These are phyloP conservation scores for Chytriomyces sp. DNA, from an alignment of 192 early-diverging fungal species.

Conservation along the genomic window DNA sequence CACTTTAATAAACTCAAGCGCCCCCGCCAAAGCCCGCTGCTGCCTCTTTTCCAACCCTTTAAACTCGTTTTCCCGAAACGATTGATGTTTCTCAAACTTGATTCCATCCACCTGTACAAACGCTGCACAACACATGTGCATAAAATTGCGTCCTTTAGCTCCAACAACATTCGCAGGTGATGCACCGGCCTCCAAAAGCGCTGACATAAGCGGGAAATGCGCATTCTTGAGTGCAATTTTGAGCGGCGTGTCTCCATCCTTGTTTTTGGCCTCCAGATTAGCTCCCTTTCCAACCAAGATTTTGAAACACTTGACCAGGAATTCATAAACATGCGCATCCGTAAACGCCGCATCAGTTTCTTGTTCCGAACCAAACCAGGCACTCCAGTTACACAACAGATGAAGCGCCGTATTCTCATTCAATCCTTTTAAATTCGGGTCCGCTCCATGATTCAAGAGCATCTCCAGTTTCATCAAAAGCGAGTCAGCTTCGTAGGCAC, in stretches of 20 bases:
- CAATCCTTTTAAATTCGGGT: conserved; percentile 44
- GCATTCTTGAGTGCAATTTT: not conserved
- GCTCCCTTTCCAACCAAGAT: conserved; percentile 33
- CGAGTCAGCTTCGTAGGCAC: conserved; percentile 35
- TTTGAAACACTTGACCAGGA: conserved; percentile 10
- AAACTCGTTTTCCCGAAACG: not conserved
- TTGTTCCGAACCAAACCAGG: not conserved
- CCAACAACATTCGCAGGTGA: not conserved
- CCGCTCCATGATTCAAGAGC: conserved; percentile 38
- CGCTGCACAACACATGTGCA: not conserved
- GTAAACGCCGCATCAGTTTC: not conserved
- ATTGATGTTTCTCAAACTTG: not conserved
- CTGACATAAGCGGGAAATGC: not conserved
- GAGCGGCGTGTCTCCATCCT: conserved; percentile 29
- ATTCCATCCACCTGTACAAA: not conserved
- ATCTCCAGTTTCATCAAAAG: conserved; percentile 20
- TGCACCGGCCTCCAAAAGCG: conserved; percentile 18
- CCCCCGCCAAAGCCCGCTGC: not conserved
- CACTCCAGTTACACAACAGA: conserved; percentile 5
- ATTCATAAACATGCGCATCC: not conserved
- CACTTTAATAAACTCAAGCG: not conserved
- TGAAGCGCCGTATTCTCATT: conserved; percentile 44
- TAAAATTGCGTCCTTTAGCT: not conserved
- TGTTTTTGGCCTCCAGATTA: conserved; percentile 5
- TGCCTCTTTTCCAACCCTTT: not conserved